phyloP scores from a whole-genome alignment of 306 rosid genomes.

The Inga laurina region DNA sequence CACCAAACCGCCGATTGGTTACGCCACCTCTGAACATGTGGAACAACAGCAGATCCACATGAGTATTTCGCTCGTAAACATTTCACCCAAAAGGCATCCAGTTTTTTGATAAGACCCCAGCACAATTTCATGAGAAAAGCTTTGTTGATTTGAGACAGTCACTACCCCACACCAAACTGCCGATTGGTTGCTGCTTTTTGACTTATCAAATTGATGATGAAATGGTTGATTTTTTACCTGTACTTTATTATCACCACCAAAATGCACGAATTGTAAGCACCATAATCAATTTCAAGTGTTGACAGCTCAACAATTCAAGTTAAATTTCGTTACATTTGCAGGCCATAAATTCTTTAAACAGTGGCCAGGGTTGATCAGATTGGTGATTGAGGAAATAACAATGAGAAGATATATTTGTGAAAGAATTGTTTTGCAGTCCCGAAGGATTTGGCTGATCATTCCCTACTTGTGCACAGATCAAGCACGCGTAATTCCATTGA shows the following conservation, averaged over 20 bases:
- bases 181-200: no score
- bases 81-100: no score
- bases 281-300: neutral
- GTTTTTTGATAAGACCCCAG: no score
- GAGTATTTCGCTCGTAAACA: no score
- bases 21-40: no score
- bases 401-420: slow-evolving; percentile 18
- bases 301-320: slow-evolving; percentile 39
- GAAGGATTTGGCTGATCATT: slow-evolving; percentile 19
- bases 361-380: slow-evolving; percentile 14
- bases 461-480: slow-evolving; percentile 59
- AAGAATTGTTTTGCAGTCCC: neutral
- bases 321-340: slow-evolving; percentile 83
- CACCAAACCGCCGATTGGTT: no score
- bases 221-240: slow-evolving; percentile 3
- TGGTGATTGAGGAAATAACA: neutral
- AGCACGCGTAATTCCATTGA: slow-evolving; percentile 73
- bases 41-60: no score
- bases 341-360: slow-evolving; percentile 21
- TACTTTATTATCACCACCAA: neutral
- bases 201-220: neutral
- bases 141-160: no score
- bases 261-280: slow-evolving; percentile 23
- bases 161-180: no score
- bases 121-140: no score